Base-by-base conservation (phyloP, 495 filamentous ascomycete species). In the Podospora anserina region DNA sequence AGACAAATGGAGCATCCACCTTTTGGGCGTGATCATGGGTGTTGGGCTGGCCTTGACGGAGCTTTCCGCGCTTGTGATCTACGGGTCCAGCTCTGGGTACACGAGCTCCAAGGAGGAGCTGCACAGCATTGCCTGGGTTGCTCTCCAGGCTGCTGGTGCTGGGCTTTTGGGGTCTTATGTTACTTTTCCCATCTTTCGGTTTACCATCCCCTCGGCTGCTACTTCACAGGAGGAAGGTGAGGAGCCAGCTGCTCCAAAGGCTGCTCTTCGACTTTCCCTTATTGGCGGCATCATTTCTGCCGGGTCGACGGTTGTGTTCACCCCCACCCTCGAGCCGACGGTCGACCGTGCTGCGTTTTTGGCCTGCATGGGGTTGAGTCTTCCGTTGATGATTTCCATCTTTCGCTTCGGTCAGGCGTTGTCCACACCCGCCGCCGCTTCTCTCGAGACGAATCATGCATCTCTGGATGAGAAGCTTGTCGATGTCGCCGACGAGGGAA, bases 281-380 rank as follows among this genome's bases (percentile, higher is more conserved):
- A 63, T 62, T 4, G 71, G 68, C 15, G 70, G 66, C 16, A 63
- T 73, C 20, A 7, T 71, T 15, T 69, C 66, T 13, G 72, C 72
- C 2, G 59, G 60, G 0, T 34, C 44, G 3, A 59, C 64, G 20
- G 18, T 74, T 11, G 20, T 71, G 7, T 20, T 68, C 20, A 74
- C 62, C 49, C 72, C 72, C 2, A 70, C 67, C 27, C 11, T 70
- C 18, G 26, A 62, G 3, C 34, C 23, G 4, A 67, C 20, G 15
- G 59, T 71, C 28, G 65, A 71, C 66, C 69, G 61, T 20, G 11
- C 16, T 5, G 34, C 54, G 9, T 63, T 74, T 27, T n/a, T 68
- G 28, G 62, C 63, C 1, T 71, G 72, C 44, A 57, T 71, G 67
- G 32, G 28, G 16, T 7, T 74, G 30, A 70, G 72, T 62, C 64